phyloP scores from a whole-genome alignment of 1,284 basidiomycete species.

The Trichosporon sp. region DNA sequence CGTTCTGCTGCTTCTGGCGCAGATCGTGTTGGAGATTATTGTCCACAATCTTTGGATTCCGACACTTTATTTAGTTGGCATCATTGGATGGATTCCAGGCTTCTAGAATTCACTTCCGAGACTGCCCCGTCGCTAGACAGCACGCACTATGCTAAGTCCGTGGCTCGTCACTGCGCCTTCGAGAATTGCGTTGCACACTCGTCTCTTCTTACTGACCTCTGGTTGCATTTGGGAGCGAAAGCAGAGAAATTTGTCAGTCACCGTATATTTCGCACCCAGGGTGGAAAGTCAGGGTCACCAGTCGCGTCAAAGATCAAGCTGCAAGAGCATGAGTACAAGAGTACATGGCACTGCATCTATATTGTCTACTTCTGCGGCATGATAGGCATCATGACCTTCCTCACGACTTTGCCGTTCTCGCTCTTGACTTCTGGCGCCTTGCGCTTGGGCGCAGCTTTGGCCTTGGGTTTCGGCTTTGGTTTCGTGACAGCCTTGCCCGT shows the following conservation, averaged over 20 bases:
- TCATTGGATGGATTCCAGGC: constrained; percentile 12
- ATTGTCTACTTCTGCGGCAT: constrained; percentile 18
- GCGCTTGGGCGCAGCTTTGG: neutral
- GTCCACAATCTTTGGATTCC: neutral
- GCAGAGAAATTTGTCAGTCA: constrained; percentile 3
- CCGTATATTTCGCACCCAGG: constrained; percentile 4
- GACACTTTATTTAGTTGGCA: constrained; percentile 14
- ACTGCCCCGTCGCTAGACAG: constrained; percentile 32
- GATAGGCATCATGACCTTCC: constrained; percentile 18
- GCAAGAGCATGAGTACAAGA: neutral
- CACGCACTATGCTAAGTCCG: constrained; percentile 35
- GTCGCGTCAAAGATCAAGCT: neutral
- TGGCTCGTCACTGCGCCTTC: constrained; percentile 26
- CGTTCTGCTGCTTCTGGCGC: constrained; percentile 21
- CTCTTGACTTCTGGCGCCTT: neutral
- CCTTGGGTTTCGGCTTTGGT: constrained; percentile 24
- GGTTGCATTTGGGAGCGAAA: neutral
- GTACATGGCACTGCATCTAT: constrained; percentile 9
- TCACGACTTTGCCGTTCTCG: neutral
- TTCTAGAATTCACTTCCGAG: constrained; percentile 23
- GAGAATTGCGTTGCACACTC: constrained; percentile 3
- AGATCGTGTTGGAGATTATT: constrained; percentile 1
- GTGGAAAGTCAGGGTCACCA: neutral
- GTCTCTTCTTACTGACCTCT: neutral
- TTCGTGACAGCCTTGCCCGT: constrained; percentile 4